Percentiles rank a stretch among this genome's conserved stretches.
phyloP scores from a whole-genome alignment of 495 filamentous ascomycete species.

The Neohortaea acidophila region DNA sequence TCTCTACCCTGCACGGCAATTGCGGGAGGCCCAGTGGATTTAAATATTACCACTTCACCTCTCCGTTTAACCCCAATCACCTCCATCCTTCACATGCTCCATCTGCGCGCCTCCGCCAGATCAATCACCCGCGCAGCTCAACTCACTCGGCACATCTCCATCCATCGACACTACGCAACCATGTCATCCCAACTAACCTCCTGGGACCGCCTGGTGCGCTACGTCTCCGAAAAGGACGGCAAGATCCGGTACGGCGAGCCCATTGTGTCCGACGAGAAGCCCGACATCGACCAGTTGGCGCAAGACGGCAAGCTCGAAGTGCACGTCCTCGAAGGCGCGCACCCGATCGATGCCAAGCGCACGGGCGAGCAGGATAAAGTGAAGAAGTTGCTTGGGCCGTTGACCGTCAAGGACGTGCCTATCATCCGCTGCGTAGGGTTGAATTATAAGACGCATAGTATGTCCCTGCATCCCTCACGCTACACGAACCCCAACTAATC shows the following conservation, averaged over 20 bases:
- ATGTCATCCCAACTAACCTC: too few species aligned
- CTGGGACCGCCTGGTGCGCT: constrained; percentile 39
- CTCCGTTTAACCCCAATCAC: too few species aligned
- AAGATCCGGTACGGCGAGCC: constrained; percentile 34
- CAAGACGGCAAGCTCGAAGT: constrained; percentile 17
- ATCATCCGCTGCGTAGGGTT: constrained; percentile 24
- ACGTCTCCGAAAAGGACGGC: constrained; percentile 32
- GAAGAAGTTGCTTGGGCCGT: constrained; percentile 20
- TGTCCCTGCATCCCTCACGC: background rate
- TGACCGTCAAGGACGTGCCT: constrained; percentile 19
- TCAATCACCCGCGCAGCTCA: too few species aligned
- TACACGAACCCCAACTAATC: background rate
- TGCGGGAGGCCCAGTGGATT: too few species aligned
- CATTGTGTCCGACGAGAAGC: constrained; percentile 29
- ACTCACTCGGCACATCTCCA: too few species aligned
- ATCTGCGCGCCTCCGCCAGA: too few species aligned
- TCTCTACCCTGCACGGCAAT: too few species aligned
- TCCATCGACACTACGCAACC: too few species aligned
- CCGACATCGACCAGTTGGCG: constrained; percentile 28
- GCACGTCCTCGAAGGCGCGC: constrained; percentile 14
- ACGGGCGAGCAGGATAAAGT: constrained; percentile 18
- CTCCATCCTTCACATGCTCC: too few species aligned
- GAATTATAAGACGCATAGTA: constrained; percentile 26
- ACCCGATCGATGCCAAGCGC: background rate
- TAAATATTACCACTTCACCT: too few species aligned